Evolutionary conservation across 371 early-diverging fungal species (phyloP).

Genomic region (Lichtheimia ramosa): DNA sequence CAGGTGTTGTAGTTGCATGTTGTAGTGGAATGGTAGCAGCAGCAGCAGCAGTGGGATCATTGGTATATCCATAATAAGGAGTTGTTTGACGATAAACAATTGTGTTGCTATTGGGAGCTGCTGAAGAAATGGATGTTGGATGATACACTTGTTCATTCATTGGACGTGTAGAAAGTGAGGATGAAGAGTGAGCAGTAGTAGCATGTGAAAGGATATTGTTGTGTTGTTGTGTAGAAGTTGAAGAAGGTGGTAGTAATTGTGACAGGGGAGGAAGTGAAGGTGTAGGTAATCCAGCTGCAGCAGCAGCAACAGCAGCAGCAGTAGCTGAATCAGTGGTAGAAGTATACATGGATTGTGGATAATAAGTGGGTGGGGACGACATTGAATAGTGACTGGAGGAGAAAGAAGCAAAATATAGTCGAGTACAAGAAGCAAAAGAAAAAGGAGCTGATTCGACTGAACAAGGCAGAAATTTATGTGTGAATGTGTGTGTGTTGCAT

Average conservation of each 20-base stretch:
- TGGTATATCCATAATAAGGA: background rate
- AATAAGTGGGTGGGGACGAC: background rate
- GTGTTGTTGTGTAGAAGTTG: background rate
- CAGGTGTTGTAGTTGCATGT: conserved; percentile 4
- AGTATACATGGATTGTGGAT: background rate
- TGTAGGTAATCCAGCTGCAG: conserved; percentile 18
- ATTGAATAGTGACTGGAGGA: background rate
- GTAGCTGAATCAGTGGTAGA: conserved; percentile 12
- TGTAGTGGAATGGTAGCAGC: background rate
- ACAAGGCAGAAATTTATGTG: background rate
- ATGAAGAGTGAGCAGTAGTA: background rate
- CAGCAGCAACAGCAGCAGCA: conserved; percentile 30
- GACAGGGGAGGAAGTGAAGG: conserved; percentile 48
- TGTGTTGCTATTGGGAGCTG: conserved; percentile 6
- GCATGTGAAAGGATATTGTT: conserved; percentile 5
- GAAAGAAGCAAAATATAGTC: background rate
- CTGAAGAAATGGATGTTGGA: background rate
- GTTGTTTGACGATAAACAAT: conserved; percentile 4
- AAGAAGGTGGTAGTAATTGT: conserved; percentile 30
- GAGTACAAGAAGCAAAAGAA: background rate
- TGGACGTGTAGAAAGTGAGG: too few species aligned
- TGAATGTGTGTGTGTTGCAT: background rate
- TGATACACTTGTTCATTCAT: too few species aligned
- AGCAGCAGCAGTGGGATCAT: conserved; percentile 6
- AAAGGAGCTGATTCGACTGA: background rate